Percentiles rank a stretch among this genome's conserved stretches.
Conservation (phyloP, 1,284 basidiomycete genomes). For the Vanrija pseudolonga region DNA sequence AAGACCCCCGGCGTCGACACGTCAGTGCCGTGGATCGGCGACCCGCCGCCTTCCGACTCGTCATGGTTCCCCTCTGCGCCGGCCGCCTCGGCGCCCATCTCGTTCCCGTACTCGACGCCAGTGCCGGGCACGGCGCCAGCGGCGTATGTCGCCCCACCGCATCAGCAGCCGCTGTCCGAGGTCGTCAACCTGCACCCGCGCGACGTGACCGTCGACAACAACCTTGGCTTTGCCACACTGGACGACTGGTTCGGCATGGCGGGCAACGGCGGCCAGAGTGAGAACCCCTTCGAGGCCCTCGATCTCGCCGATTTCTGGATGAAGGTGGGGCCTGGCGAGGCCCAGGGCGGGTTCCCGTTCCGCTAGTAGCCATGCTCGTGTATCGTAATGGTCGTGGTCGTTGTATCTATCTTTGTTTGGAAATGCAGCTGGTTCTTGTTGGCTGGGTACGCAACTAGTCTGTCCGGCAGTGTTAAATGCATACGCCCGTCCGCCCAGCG, state of each 20-base stretch:
- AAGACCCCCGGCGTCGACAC: no score
- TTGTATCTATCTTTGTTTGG: no score
- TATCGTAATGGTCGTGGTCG: no score
- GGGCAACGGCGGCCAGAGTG: background rate
- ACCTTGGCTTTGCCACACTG: constrained; percentile 35
- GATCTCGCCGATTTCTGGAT: constrained; percentile 58
- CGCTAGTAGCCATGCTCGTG: background rate
- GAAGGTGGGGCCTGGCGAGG: constrained; percentile 54
- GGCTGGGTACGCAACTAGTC: no score
- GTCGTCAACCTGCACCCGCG: constrained; percentile 11
- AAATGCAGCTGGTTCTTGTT: no score
- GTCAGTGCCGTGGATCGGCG: background rate
- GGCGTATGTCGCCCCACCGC: constrained; percentile 25
- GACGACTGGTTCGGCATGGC: constrained; percentile 38
- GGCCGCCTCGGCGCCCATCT: constrained; percentile 1
- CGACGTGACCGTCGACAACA: constrained; percentile 12
- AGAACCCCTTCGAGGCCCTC: constrained; percentile 27
- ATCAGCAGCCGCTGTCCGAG: constrained; percentile 33
- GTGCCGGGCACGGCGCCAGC: background rate
- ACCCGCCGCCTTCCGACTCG: constrained; percentile 2
- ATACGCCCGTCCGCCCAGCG: no score
- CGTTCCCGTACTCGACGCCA: constrained; percentile 19
- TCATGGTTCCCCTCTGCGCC: constrained; percentile 5
- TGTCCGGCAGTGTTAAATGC: no score
- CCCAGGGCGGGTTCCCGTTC: constrained; percentile 48